These are phyloP conservation scores for Articulospora tetracladia DNA, from an alignment of 495 filamentous ascomycete species.

Conservation along the genomic window DNA sequence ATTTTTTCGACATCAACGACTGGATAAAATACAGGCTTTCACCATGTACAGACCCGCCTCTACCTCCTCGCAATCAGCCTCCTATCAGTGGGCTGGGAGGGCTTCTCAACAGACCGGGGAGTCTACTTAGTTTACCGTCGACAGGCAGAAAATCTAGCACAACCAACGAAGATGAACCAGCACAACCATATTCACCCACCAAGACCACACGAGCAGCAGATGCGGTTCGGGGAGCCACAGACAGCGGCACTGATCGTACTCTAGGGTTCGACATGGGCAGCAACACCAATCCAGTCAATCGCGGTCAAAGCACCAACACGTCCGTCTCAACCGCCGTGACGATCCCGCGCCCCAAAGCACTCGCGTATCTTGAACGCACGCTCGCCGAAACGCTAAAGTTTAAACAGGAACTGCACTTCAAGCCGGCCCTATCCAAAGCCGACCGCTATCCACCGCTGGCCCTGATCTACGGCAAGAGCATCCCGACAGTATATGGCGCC, in stretches of 20 bases:
- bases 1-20: constrained; percentile 76
- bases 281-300: constrained; percentile 26
- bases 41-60: constrained; percentile 64
- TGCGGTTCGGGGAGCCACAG: constrained; percentile 19
- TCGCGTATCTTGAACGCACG: constrained; percentile 74
- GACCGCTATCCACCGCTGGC: constrained; percentile 80
- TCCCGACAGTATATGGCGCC: constrained; percentile 80
- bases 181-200: not conserved
- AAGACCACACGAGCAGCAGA: constrained; percentile 27
- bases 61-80: constrained; percentile 37
- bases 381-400: constrained; percentile 68
- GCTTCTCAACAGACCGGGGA: constrained; percentile 18
- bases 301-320: constrained; percentile 24
- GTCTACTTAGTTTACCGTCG: constrained; percentile 23
- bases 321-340: constrained; percentile 37
- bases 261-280: constrained; percentile 45
- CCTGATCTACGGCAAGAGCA: constrained; percentile 83
- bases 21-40: constrained; percentile 81
- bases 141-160: constrained; percentile 24
- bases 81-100: constrained; percentile 11
- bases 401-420: constrained; percentile 65
- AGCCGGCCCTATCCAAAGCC: constrained; percentile 47
- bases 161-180: constrained; percentile 26
- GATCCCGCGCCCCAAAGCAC: constrained; percentile 22
- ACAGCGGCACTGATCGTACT: constrained; percentile 37